Base-by-base conservation (phyloP, 352 stramenopile genomes). In the Peronospora destructor region DNA sequence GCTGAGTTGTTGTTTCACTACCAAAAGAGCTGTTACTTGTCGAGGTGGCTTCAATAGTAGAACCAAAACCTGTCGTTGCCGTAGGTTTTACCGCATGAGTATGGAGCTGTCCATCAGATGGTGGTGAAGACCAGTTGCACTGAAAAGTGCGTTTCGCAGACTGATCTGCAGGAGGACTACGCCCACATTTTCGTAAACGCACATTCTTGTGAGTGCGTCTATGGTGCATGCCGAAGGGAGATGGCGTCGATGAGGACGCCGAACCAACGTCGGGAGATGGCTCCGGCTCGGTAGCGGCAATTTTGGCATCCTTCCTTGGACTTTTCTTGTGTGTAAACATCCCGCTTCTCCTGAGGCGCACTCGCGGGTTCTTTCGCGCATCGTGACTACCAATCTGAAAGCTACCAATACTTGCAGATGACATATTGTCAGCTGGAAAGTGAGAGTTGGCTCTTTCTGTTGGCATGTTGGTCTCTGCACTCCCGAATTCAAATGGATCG, bases 141-240 rank as follows among this genome's bases (percentile, higher is more conserved):
- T 62, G 53, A 41, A 74, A 85, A 4, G 68, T 60, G 8, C 62
- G 67, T 6, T 47, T 80, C 40, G 64, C 70, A 43, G 81, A 80
- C 6, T 61, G 71, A 58, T 86, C 64, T 8, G 64, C 71, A 2
- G 66, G 59, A 10, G 69, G 50, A 19, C 46, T 71, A n/a, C 53
- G 50, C 26, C 50, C 57, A 45, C 58, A 53, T 14, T 29, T 45
- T 28, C 63, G 49, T 30, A 64, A 33, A 16, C 64, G 54, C 43
- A 66, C 51, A 35, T 66, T 73, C 40, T 71, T 66, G 39, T 44
- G 57, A 19, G 49, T 58, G 6, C 63, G 41, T 12, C 47, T 29
- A 25, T 50, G 47, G 12, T 66, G 49, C 6, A 72, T 56, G 1
- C 57, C 52, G 32, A 75, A 73, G 19, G 66, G 61, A 37, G 61